Evolutionary conservation across 2,329 filamentous ascomycete genomes (phyloP).

Genomic region (Fusarium sp.): DNA sequence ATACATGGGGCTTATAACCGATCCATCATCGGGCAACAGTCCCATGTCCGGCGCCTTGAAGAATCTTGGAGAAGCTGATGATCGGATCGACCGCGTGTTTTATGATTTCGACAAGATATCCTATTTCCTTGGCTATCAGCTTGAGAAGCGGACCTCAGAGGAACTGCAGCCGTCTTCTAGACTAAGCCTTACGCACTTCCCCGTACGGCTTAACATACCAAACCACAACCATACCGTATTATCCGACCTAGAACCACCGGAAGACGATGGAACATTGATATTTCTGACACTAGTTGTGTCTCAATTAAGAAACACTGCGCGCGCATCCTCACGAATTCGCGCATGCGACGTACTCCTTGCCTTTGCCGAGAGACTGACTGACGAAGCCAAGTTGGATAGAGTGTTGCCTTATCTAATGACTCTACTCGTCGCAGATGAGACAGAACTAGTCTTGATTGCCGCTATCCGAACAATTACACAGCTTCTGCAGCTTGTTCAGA

Average conservation of each 20-base stretch:
- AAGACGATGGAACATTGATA: conserved; percentile 92
- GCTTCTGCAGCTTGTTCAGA: conserved; percentile 86
- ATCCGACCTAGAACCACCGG: conserved; percentile 70
- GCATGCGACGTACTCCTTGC: conserved; percentile 93
- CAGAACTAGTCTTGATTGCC: conserved; percentile 87
- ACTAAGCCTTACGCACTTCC: conserved; percentile 76
- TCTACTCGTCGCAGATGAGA: conserved; percentile 80
- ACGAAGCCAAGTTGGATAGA: conserved; percentile 95
- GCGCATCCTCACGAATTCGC: conserved; percentile 87
- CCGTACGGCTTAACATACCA: conserved; percentile 87
- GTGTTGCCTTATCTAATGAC: conserved; percentile 91
- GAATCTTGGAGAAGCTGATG: conserved; percentile 89
- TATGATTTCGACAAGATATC: conserved; percentile 98
- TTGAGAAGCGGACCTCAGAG: conserved; percentile 59
- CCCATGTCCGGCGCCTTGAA: conserved; percentile 75
- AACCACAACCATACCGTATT: conserved; percentile 83
- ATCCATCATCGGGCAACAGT: conserved; percentile 85
- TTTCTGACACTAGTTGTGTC: conserved; percentile 92
- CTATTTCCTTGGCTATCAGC: conserved; percentile 86
- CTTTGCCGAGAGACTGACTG: conserved; percentile 90
- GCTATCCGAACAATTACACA: conserved; percentile 91
- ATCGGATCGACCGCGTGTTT: conserved; percentile 93
- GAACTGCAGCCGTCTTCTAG: conserved; percentile 52
- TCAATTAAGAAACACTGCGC: conserved; percentile 89
- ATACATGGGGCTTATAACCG: conserved; percentile 96